Percentiles rank a stretch among this genome's conserved stretches.
Conservation (phyloP, 768 basidiomycete species). For the Mycena maculata region DNA sequence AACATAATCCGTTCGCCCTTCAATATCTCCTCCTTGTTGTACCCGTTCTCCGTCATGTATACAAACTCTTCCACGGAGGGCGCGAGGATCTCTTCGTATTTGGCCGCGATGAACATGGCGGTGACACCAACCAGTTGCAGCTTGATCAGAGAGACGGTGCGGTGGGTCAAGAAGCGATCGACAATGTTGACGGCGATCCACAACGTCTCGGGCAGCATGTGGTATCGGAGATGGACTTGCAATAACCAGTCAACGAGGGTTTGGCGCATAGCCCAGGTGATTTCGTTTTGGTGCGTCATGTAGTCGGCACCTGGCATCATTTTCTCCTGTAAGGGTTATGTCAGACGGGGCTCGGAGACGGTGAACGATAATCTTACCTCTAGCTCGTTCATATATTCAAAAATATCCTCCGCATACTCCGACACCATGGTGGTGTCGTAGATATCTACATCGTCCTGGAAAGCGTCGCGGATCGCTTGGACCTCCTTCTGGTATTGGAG, state of each 20-base stretch:
- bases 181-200: slow-evolving; percentile 99
- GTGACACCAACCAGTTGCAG: slow-evolving; percentile 97
- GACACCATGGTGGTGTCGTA: slow-evolving; percentile 96
- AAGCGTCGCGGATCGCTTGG: slow-evolving; percentile 74
- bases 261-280: slow-evolving; percentile 94
- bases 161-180: slow-evolving; percentile 90
- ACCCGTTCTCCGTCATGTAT: slow-evolving; percentile 96
- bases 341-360: slow-evolving; percentile 33
- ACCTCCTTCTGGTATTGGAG: slow-evolving; percentile 71
- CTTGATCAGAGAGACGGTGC: slow-evolving; percentile 89
- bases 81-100: slow-evolving; percentile 99
- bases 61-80: slow-evolving; percentile 99
- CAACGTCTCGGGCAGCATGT: slow-evolving; percentile 98
- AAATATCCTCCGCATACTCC: slow-evolving; percentile 99
- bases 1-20: slow-evolving; percentile 98
- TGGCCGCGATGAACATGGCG: slow-evolving; percentile 98
- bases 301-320: slow-evolving; percentile 94
- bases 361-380: slow-evolving; percentile 67
- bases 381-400: slow-evolving; percentile 93
- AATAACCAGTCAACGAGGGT: slow-evolving; percentile 98
- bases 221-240: slow-evolving; percentile 97
- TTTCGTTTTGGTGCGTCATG: slow-evolving; percentile 93
- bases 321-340: slow-evolving; percentile 65
- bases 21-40: slow-evolving; percentile 94
- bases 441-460: slow-evolving; percentile 75